Evolutionary conservation across 805 yeast genomes (phyloP), one percentile per base, ranked within the genome.

Genomic region (Barnettozyma pratensis): DNA sequence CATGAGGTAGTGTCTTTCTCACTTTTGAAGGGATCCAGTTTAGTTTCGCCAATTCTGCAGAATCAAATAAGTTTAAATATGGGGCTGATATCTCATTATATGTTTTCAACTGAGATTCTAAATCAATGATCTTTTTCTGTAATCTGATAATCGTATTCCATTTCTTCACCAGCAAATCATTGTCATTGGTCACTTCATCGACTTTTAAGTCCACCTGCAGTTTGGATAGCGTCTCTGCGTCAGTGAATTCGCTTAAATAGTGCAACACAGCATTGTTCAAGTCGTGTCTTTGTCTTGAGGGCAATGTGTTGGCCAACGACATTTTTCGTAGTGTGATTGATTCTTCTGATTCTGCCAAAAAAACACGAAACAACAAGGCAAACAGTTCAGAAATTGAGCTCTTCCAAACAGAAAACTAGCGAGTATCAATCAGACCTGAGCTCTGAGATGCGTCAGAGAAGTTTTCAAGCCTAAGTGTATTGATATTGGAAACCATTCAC

Each of bases 141-240:
- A 92, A 71, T 41, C 96, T 71, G 32, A 88, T 73, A 4, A 91
- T 92, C 0, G 96, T 83, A 1, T 84, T 74, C 97, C 97, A 91
- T 68, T 90, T 91, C 66, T 83, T 85, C 56, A 85, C 88, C 37
- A 88, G 68, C 9, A 73, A 59, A 9, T 60, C 56, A 45, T 56
- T 61, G 29, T 63, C 69, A 37, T 50, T 61, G 19, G 35, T 59
- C 30, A 51, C 53, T 41, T 50, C 58, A 39, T 44, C 55, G 40
- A 52, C 48, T 41, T 46, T 49, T 48, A 54, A 54, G 54, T 45
- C 63, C 5, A 48, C 45, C 42, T 67, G 63, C 7, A 66, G 37
- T 3, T 46, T 11, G 4, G 41, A 3, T 1, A 54, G 37, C 0
- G 58, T 42, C 10, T 44, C 44, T 8, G 25, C 41, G n/a, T 48